Base-by-base conservation (phyloP, 371 early-diverging fungal species). In the Parasitella parasitica region DNA sequence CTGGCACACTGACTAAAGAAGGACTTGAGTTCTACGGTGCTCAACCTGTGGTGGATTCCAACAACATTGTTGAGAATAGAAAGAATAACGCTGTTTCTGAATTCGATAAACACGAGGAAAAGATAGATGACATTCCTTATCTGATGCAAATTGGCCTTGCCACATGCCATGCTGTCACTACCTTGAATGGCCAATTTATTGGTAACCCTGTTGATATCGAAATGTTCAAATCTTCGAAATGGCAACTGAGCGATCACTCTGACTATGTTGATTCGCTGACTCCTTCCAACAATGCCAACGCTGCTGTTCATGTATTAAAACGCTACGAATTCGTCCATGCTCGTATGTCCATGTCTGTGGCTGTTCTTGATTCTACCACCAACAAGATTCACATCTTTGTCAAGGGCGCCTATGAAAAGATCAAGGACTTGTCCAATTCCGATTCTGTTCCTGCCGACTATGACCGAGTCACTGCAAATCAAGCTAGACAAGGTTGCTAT, bases 141-240 rank as follows among this genome's bases (percentile, higher is more conserved):
- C 59, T 73, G 50, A 69, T 83, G 63, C 85, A 86, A 53, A 71
- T 82, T 26, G 94, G 89, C 20, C 70, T 95, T 60, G 86, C 88
- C 18, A 74, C 92, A 8, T 96, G 96, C 69, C 96, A 97, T 71
- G 83, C 90, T 4, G 88, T 96, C 6, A 80, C 89, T 7, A 78
- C 77, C 16, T 81, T 95, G 28, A 86, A 86, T 22, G 83, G 83
- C 20, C 83, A 81, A 52, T 82, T 85, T 34, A 85, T 95, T 54
- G 67, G 64, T 53, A 96, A 98, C 75, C 93, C 93, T 55, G 89
- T 98, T 24, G 98, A 98, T 72, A 84, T 96, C 41, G 94, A 95
- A 75, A 91, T 95, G 92, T 94, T 96, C 78, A 72, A 80, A 13
- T 85, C 87, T 27, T 90, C 93, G 4, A 75, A 80, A n/a, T 86